Evolutionary conservation across 345 rosid species (phyloP), one percentile per base, ranked within the genome.

Genomic region (Eucalyptus erythrocorys): DNA sequence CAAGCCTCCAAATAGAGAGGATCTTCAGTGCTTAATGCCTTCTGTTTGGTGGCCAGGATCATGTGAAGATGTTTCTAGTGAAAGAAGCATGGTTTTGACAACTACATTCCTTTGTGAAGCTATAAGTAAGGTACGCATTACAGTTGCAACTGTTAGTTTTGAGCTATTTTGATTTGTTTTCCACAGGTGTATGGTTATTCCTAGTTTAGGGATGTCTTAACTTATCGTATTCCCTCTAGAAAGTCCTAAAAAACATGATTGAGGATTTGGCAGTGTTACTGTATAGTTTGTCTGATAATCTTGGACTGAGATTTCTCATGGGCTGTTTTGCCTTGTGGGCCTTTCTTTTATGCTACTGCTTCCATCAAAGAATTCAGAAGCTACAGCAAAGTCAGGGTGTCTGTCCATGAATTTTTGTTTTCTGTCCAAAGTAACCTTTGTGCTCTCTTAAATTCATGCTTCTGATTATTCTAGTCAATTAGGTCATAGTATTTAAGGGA

Each of bases 41-140:
- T 95, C 96, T 92, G 98, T 97, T 91, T 98, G 99, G 99, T 98
- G 99, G 99, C 97, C 99, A 93, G 97, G 99, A 86, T 96, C 99
- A 87, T 93, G 91, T 90, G 99, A 98, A 91, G 98, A 95, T 88
- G 88, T 93, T 48, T 95, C 97, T 85, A 86, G 90, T 87, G 99
- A 96, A 93, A 93, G 92, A 90, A 95, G 98, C 93, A 96, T 98
- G 99, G 88, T 92, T 85, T 91, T 98, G 92, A 93, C 98, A 16
- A 92, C 97, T 57, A 89, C 95, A 55, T 97, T 97, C 88, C 94
- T 98, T 88, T 94, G 96, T 24, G 98, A 96, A 66, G 93, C 98
- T 89, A 91, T 95, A 90, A 92, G 91, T 92, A 96, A 96, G 98
- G 99, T 96, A 94, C 87, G 49, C 50, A 80, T 86, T 64, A 43